Percentiles rank a stretch among this genome's conserved stretches.
These are phyloP conservation scores for Cyathus striatus DNA, from an alignment of 768 basidiomycete genomes.

Conservation along the genomic window DNA sequence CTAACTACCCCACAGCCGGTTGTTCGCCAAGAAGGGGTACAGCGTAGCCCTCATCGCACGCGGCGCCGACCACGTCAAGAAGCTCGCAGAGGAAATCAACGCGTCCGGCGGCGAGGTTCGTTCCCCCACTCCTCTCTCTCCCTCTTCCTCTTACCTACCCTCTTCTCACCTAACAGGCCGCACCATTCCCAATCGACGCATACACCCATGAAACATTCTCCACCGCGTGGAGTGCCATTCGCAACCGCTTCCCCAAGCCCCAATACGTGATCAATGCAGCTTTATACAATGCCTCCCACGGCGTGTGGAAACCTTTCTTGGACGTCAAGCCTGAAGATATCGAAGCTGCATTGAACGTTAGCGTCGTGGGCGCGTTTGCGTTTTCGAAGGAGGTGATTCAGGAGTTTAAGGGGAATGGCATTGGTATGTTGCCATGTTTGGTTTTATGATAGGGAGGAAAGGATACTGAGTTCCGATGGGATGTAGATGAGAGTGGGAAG, in stretches of 20 bases:
- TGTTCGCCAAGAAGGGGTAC: conserved; percentile 61
- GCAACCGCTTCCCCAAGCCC: conserved; percentile 39
- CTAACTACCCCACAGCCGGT: conserved; percentile 32
- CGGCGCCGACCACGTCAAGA: conserved; percentile 44
- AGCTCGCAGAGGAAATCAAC: conserved; percentile 51
- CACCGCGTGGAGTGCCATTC: conserved; percentile 42
- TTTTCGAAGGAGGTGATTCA: conserved; percentile 59
- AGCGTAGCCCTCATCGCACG: conserved; percentile 63
- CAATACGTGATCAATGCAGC: conserved; percentile 52
- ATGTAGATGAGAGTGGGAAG: conserved; percentile 44
- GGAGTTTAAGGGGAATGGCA: conserved; percentile 52
- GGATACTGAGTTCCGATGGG: too few relatives aligned
- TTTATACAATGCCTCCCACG: conserved; percentile 56
- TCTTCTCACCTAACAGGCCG: conserved; percentile 45
- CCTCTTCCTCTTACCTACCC: background rate
- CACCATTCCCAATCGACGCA: conserved; percentile 46
- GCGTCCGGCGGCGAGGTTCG: conserved; percentile 53
- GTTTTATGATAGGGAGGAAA: too few relatives aligned
- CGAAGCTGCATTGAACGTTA: conserved; percentile 41
- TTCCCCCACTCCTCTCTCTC: background rate
- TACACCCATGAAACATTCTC: conserved; percentile 49
- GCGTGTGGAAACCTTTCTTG: conserved; percentile 64
- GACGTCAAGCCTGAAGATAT: conserved; percentile 57
- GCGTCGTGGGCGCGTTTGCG: conserved; percentile 54
- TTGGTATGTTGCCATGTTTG: too few relatives aligned